Evolutionary conservation across 106 monocot genomes (phyloP), one percentile per base, ranked within the genome.

Genomic region (Acorus gramineus): DNA sequence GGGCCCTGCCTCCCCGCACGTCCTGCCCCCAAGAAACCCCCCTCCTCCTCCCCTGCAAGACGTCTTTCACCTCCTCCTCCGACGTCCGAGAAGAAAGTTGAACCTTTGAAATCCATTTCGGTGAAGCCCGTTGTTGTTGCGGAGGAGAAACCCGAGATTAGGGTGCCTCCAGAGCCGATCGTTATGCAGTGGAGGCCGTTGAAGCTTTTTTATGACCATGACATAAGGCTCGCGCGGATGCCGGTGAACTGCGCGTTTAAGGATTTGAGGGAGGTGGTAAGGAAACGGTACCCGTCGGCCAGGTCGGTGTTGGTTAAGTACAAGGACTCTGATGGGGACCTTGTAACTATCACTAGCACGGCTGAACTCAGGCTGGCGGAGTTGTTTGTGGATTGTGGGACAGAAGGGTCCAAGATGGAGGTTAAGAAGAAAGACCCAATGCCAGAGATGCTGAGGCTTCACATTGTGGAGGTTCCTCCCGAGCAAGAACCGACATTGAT

Each of bases 181-280:
- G 63, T 57, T n/a, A 60, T 11, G 4, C 55, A 63, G 46, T 65
- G 70, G 77, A 68, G 95, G 75, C 85, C 90, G 4, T 61, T 98
- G 68, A 98, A 98, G 77, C 83, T 98, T 61, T 83, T 98, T 7
- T 98, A 98, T 42, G 91, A 81, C 57, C 87, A 98, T 65, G 96
- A 98, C 63, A 98, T 96, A 10, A 73, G 96, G 75, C 87, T 98
- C 11, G 79, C 83, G 5, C 77, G 85, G 73, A 87, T 98, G 85
- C 91, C 87, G 6, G 75, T 45, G 2, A 71, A 79, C 5, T 91
- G 96, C 65, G 73, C 73, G 42, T 88, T 98, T 60, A 76, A 71
- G 67, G 62, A 9, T 2, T 57, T 98, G 66, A 80, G 96, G 64
- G 96, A 98, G 63, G 60, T 85, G 50, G 96, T 91, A 48, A 59